These are phyloP conservation scores for Ceratobasidium theobromae DNA, from an alignment of 1,284 basidiomycete species.

Conservation along the genomic window DNA sequence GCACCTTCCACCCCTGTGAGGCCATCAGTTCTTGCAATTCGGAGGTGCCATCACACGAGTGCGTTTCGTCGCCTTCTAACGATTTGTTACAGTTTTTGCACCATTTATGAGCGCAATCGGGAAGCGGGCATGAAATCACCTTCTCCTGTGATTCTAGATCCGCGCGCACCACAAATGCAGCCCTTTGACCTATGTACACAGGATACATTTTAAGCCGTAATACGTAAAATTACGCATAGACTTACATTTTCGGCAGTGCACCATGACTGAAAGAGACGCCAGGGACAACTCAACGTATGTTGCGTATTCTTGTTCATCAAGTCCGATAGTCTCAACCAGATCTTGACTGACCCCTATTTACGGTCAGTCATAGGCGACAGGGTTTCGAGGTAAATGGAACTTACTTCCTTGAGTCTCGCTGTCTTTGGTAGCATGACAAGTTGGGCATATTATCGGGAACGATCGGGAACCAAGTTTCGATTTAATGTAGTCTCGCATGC, in stretches of 20 bases:
- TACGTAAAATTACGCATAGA: not conserved
- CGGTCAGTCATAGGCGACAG: not conserved
- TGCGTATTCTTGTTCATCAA: conserved; percentile 51
- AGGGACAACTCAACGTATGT: conserved; percentile 59
- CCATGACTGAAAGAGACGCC: conserved; percentile 52
- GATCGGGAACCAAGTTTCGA: conserved; percentile 55
- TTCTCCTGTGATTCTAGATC: conserved; percentile 26
- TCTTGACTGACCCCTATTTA: conserved; percentile 49
- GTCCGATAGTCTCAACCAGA: conserved; percentile 52
- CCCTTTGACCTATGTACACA: not conserved
- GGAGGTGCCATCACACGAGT: conserved; percentile 34
- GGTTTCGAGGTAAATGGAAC: conserved; percentile 37
- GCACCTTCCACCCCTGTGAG: conserved; percentile 33
- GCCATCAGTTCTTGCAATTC: conserved; percentile 32
- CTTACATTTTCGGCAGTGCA: conserved; percentile 56
- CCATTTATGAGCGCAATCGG: conserved; percentile 32
- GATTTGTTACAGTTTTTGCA: conserved; percentile 34
- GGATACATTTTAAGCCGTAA: not conserved
- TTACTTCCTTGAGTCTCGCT: conserved; percentile 46
- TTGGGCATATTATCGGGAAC: conserved; percentile 63
- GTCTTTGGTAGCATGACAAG: conserved; percentile 44
- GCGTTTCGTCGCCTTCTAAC: conserved; percentile 22
- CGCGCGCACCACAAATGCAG: conserved; percentile 31
- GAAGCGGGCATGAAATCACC: conserved; percentile 31
- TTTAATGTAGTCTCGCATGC: conserved; percentile 50